These are phyloP conservation scores for Penicillium pancosmium DNA, from an alignment of 495 filamentous ascomycete species.

Conservation along the genomic window DNA sequence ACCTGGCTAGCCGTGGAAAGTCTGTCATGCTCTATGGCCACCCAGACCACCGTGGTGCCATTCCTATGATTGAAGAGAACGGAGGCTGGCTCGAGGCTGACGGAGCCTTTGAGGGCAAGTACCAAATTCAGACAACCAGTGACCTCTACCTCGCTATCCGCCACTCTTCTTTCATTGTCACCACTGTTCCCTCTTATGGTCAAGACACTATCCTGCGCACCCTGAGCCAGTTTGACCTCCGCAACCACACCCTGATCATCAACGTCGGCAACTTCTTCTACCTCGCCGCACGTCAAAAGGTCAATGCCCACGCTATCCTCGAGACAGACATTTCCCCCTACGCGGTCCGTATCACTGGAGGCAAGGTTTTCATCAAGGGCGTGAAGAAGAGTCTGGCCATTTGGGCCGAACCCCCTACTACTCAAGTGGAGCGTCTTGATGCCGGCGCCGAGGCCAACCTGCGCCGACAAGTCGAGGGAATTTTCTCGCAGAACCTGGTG, in stretches of 20 bases:
- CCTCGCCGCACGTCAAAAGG: slow-evolving; percentile 21
- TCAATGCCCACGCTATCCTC: slow-evolving; percentile 21
- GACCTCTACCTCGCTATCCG: slow-evolving; percentile 20
- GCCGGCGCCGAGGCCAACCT: slow-evolving; percentile 12
- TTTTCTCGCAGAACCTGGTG: slow-evolving; percentile 20
- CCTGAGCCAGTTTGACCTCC: slow-evolving; percentile 19
- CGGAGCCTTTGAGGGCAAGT: slow-evolving; percentile 17
- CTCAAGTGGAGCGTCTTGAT: slow-evolving; percentile 13
- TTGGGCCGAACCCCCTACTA: slow-evolving; percentile 20
- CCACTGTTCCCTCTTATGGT: slow-evolving; percentile 23
- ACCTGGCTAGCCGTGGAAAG: slow-evolving; percentile 20
- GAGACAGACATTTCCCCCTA: slow-evolving; percentile 27
- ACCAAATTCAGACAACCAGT: slow-evolving; percentile 22
- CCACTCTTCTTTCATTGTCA: slow-evolving; percentile 17
- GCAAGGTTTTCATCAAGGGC: slow-evolving; percentile 21
- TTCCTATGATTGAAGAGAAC: slow-evolving; percentile 21
- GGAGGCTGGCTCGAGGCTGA: slow-evolving; percentile 19
- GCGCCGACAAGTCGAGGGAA: slow-evolving; percentile 15
- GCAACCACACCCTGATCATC: slow-evolving; percentile 21
- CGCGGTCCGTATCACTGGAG: slow-evolving; percentile 15
- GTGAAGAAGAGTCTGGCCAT: slow-evolving; percentile 22
- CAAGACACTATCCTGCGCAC: slow-evolving; percentile 20
- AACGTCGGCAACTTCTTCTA: slow-evolving; percentile 30
- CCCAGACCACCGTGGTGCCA: slow-evolving; percentile 21
- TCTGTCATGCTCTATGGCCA: slow-evolving; percentile 23